These are phyloP conservation scores for Alternaria gansuensis DNA, from an alignment of 2,329 filamentous ascomycete species.

Conservation along the genomic window DNA sequence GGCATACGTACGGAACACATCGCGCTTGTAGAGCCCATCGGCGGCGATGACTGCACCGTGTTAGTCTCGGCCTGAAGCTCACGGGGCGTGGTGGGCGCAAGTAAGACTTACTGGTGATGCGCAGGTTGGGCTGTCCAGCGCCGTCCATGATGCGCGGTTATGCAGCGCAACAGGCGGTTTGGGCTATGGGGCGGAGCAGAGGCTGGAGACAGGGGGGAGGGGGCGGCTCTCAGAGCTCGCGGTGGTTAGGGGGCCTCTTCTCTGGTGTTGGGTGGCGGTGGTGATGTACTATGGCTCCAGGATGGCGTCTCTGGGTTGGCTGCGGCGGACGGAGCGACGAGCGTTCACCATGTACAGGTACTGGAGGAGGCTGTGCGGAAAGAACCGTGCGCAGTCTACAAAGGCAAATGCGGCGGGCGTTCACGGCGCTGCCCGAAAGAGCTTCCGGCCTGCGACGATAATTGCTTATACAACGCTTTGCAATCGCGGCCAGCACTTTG, in stretches of 20 bases:
- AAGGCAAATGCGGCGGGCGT: conserved; percentile 34
- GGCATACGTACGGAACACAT: conserved; percentile 88
- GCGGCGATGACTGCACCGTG: conserved; percentile 84
- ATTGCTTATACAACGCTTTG: conserved; percentile 35
- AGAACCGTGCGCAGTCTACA: conserved; percentile 37
- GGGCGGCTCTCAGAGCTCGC: conserved; percentile 49
- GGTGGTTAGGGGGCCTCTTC: conserved; percentile 16
- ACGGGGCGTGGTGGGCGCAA: conserved; percentile 9
- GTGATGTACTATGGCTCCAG: conserved; percentile 2
- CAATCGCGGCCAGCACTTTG: conserved; percentile 24
- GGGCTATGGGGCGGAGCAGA: not conserved
- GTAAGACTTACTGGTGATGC: conserved; percentile 81
- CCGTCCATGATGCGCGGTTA: conserved; percentile 54
- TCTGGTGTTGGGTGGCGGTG: conserved; percentile 10
- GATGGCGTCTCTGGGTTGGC: conserved; percentile 21
- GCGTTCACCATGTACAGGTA: conserved; percentile 13
- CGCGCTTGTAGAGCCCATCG: conserved; percentile 97
- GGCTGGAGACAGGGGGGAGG: conserved; percentile 6
- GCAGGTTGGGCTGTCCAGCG: conserved; percentile 76
- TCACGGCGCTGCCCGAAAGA: conserved; percentile 29
- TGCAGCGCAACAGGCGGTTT: conserved; percentile 9
- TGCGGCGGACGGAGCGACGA: conserved; percentile 34
- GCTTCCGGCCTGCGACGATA: conserved; percentile 22
- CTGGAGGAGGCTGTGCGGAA: conserved; percentile 47
- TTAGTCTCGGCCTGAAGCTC: conserved; percentile 35